A percentile compares a stretch with the other conserved stretches of the same genome.
These are phyloP conservation scores for Xylaria sp. DNA, from an alignment of 2,329 filamentous ascomycete genomes.

Conservation along the genomic window DNA sequence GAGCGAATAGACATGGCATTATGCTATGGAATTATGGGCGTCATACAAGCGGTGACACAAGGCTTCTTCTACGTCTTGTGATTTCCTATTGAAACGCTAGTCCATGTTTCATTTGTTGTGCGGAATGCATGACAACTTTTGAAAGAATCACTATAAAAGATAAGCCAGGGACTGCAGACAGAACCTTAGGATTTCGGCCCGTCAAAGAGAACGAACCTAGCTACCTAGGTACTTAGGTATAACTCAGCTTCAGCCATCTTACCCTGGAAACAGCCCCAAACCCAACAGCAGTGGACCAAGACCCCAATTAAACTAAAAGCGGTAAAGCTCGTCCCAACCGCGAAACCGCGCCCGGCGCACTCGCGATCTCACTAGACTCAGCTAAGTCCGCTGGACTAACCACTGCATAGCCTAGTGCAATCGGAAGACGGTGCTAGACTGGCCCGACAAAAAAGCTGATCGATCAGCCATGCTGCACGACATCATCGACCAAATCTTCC, in stretches of 20 bases:
- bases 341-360: not conserved
- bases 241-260: not conserved
- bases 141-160: no score
- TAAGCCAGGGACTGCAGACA: not conserved
- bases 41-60: no score
- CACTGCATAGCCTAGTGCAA: no score
- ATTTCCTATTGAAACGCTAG: no score
- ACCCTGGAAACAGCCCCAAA: conserved; percentile 30
- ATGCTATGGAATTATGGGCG: no score
- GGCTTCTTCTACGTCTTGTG: no score
- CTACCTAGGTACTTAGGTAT: no score
- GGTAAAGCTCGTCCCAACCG: not conserved
- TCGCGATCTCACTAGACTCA: not conserved
- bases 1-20: no score
- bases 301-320: conserved; percentile 5
- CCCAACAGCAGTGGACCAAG: not conserved
- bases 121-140: no score
- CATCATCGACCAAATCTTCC: conserved; percentile 26
- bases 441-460: not conserved
- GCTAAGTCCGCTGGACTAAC: conserved; percentile 4
- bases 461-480: conserved; percentile 18
- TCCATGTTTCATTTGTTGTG: no score
- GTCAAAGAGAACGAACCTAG: not conserved
- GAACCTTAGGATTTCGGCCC: not conserved
- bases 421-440: not conserved